Base-by-base conservation (phyloP, 140 eudicot genomes). In the Oenanthe javanica region DNA sequence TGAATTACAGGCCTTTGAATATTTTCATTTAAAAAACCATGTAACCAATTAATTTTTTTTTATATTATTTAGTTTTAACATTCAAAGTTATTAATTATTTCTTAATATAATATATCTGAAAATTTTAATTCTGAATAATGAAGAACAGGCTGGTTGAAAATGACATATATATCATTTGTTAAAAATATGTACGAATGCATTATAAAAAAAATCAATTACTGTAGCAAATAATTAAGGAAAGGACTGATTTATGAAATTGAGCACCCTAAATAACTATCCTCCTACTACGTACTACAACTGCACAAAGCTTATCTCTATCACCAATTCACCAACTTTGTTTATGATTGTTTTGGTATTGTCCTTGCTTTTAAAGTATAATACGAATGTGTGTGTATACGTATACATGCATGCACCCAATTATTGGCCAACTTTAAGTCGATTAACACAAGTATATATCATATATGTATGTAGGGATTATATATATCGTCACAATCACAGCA, bases 351-450 rank as follows among this genome's bases (percentile, higher is more conserved):
- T 25, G 46, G 63, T 25, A 47, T 74, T 72, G 48, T 72, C 77
- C 38, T 2, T 74, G 42, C 78, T 74, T 75, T 47, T 1, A 6
- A 75, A 75, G 52, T 25, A 75, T 75, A 40, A 27, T 14, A 42
- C 13, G 31, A 42, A 31, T 14, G 40, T 73, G 77, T 21, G 27
- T 27, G 23, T 15, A 49, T 48, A 25, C 43, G 54, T 25, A 47
- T 47, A 75, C 63, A 75, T 75, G 63, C 79, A 75, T 75, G 79
- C 61, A 49, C 79, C 79, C 19, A 75, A 75, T 49, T 1, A 75
- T 75, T 75, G 63, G 43, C 46, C 79, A 75, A 48, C 63, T 75
- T 75, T n/a, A 75, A 46, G 50, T 21, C 36, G 54, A 8, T 36
- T 36, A 36, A 36, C 40, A 36, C 31, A 31, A 31, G 31, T 31